phyloP scores from a whole-genome alignment of 78 protist genomes.

The Dictyostelium purpureum region DNA sequence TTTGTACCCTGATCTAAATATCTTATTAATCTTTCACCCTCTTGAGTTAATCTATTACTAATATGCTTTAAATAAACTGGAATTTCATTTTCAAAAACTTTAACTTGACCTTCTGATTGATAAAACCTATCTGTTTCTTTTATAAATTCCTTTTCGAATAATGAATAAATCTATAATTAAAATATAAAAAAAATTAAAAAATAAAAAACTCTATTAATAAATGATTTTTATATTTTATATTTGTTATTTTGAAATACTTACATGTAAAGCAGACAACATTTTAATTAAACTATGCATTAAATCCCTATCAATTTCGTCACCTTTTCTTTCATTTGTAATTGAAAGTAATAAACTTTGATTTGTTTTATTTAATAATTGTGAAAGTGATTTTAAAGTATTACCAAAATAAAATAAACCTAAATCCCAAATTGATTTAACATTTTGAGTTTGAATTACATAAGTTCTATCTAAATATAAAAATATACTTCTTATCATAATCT shows the following conservation, averaged over 20 bases:
- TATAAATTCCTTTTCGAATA: conserved; percentile 74
- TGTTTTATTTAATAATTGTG: conserved; percentile 55
- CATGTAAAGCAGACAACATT: conserved; percentile 79
- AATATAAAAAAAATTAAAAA: neutral
- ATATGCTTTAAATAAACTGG: conserved; percentile 85
- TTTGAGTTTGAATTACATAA: conserved; percentile 72
- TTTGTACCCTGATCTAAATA: conserved; percentile 70
- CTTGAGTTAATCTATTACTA: conserved; percentile 76
- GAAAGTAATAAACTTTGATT: conserved; percentile 50
- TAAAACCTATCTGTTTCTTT: conserved; percentile 81
- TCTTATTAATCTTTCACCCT: conserved; percentile 60
- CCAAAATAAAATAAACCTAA: conserved; percentile 88
- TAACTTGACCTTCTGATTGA: conserved; percentile 27
- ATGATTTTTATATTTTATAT: neutral
- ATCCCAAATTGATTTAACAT: conserved; percentile 80
- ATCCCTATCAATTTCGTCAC: conserved; percentile 77
- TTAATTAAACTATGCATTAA: conserved; percentile 61
- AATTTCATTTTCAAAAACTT: conserved; percentile 16
- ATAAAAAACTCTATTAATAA: neutral
- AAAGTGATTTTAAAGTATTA: neutral
- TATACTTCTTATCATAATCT: conserved; percentile 84
- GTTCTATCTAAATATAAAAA: conserved; percentile 92
- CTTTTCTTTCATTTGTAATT: conserved; percentile 85
- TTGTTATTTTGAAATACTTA: neutral
- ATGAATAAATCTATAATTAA: conserved; percentile 28